These are phyloP conservation scores for Exserohilum turcica DNA, from an alignment of 2,329 filamentous ascomycete genomes.

Conservation along the genomic window DNA sequence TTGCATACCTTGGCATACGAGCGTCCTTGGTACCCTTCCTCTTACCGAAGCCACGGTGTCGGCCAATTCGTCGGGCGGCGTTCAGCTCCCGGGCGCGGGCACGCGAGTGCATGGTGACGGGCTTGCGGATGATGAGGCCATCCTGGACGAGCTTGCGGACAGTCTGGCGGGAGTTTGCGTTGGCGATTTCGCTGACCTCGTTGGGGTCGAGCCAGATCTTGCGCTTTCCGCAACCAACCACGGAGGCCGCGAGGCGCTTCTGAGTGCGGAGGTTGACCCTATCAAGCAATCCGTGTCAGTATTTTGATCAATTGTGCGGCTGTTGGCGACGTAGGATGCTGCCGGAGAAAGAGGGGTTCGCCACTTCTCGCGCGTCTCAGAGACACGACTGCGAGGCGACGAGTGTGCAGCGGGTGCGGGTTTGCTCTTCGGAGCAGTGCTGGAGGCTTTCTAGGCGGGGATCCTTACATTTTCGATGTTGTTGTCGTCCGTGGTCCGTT, in stretches of 20 bases:
- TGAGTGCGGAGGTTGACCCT: conserved; percentile 99
- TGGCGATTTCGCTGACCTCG: conserved; percentile 98
- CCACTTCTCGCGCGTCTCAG: conserved; percentile 36
- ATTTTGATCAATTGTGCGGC: conserved; percentile 25
- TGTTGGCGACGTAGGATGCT: conserved; percentile 25
- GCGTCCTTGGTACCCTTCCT: conserved; percentile 99
- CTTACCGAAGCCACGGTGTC: conserved; percentile 99
- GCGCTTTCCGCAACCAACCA: conserved; percentile 98
- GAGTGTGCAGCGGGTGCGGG: conserved; percentile 21
- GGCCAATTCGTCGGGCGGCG: conserved; percentile 89
- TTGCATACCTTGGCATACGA: conserved; percentile 92
- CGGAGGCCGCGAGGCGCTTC: conserved; percentile 99
- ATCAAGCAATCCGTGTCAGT: conserved; percentile 43
- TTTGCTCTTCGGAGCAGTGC: conserved; percentile 24
- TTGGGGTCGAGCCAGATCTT: conserved; percentile 99
- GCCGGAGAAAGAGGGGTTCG: conserved; percentile 44
- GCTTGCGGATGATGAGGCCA: conserved; percentile 99
- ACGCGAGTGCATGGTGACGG: conserved; percentile 99
- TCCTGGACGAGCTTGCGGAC: conserved; percentile 99
- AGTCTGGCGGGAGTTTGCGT: conserved; percentile 99
- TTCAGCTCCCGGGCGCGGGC: conserved; percentile 94
- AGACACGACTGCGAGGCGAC: conserved; percentile 30
- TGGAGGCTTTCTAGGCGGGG: conserved; percentile 23
- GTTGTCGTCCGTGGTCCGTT: conserved; percentile 46
- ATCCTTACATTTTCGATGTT: conserved; percentile 51